Conservation (phyloP, 306 rosid species). For the Quercus aquifolioides region DNA sequence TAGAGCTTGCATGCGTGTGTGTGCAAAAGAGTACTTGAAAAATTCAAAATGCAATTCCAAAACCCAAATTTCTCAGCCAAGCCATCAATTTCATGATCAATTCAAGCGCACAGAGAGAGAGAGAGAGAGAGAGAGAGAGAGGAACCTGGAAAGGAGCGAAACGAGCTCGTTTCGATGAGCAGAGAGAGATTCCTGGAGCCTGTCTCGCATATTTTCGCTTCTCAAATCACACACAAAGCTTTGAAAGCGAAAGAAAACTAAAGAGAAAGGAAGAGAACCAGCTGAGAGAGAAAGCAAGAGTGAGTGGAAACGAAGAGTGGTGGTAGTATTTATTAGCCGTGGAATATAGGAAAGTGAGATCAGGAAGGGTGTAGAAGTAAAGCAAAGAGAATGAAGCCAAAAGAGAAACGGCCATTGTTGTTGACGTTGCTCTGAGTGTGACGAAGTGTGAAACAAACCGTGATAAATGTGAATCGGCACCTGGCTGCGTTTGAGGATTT, state of each 20-base stretch:
- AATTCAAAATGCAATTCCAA: not conserved
- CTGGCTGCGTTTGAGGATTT: constrained; percentile 8
- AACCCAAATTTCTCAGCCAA: not conserved
- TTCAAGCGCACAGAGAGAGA: not conserved
- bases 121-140: not conserved
- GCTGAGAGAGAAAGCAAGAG: not conserved
- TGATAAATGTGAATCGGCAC: constrained; percentile 11
- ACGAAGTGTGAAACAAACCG: too few species aligned
- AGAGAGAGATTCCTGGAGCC: constrained; percentile 29
- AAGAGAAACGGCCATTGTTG: constrained; percentile 17
- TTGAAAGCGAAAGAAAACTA: not conserved
- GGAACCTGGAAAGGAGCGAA: constrained; percentile 41
- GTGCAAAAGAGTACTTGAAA: not conserved
- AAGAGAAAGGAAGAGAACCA: not conserved
- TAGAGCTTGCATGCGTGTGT: not conserved
- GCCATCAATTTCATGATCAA: not conserved
- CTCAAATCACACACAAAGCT: not conserved
- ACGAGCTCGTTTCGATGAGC: constrained; percentile 29
- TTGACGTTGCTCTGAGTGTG: not conserved
- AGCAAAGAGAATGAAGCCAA: not conserved
- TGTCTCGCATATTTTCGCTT: constrained; percentile 25
- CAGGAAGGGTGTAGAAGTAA: not conserved
- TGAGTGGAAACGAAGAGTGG: not conserved
- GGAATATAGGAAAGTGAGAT: not conserved
- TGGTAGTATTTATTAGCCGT: not conserved